Evolutionary conservation across 495 filamentous ascomycete genomes (phyloP), one percentile per base, ranked within the genome.

Genomic region (Penicillium herquei): DNA sequence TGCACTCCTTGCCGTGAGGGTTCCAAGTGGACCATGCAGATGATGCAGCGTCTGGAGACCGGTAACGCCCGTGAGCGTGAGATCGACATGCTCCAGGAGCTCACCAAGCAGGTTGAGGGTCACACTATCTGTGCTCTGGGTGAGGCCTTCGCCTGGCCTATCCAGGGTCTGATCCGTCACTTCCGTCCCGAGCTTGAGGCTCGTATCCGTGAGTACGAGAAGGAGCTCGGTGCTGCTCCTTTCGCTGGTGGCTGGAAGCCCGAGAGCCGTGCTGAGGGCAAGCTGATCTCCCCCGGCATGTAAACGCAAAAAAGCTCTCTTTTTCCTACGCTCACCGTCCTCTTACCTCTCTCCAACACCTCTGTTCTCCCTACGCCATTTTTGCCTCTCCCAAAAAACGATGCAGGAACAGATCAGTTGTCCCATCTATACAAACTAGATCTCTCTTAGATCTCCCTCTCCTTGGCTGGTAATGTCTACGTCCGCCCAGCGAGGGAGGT

Each of bases 31-130:
- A 96, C 92, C 21, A 88, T 95, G 74, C 91, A 98, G 79, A 97
- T 98, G 71, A 98, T 98, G 94, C 78, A 88, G 71, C 87, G 94
- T 49, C 92, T 98, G 64, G 90, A 96, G 81, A 88, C 86, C 71
- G 94, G 94, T 51, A 82, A 89, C 68, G 94, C 88, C 49, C 84
- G 90, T 48, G 86, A 86, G 70, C 78, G 94, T 39, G 94, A 98
- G 76, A 98, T 98, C 70, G 94, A 98, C 73, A 98, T 98, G 94
- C 82, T 98, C 56, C 94, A 98, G 78, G 94, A 98, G 79, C 76
- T 98, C 56, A 98, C 94, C 51, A 98, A 98, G 81, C 95, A 98
- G 77, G 94, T 98, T 48, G 94, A 98, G 78, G 94, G 94, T 13
- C 94, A 98, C 78, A 96, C 94, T 12, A 98, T 98, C 58, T 98